Evolutionary conservation across 352 stramenopile species (phyloP), one percentile per base, ranked within the genome.

Genomic region (Pythium phragmiticola): DNA sequence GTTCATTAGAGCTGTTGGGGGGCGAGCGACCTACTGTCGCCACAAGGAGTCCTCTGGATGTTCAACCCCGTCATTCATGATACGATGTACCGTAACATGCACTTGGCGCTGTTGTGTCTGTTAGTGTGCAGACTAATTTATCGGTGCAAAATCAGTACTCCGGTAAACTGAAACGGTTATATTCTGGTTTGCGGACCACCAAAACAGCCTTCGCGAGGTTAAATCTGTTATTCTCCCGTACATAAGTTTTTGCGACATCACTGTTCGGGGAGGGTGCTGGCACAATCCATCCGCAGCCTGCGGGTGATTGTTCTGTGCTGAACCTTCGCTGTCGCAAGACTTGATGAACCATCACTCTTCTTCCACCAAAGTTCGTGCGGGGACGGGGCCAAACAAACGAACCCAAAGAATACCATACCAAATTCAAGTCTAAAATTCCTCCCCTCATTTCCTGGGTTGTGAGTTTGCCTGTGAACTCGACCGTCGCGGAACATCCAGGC

Each of bases 331-430:
- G 46, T 28, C 54, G 52, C 53, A 19, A 68, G 46, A 30, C 34
- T 37, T 58, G 4, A 17, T 52, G 48, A 5, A 69, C 62, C 62
- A 69, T 69, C 62, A 69, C 62, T 69, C 61, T 9, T 26, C n/a
- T 43, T 42, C 48, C 30, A 17, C 47, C 34, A 37, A 57, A 52
- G n/a, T 14, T 49, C n/a, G 43, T n/a, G 57, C 21, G 37, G 28
- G 39, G 53, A 51, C 14, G 34, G 3, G 34, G 11, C 19, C 4
- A 39, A 30, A 28, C 37, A 37, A 59, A 21, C 41, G n/a, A 34
- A 50, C 11, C 19, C 8, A 19, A n/a, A 13, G n/a, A 21, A 14
- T 17, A 23, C 21, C 7, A 59, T 68, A 68, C 46, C 60, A 63
- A 68, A 19, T 6, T 21, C 54, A 63, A 68, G 62, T 68, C 8